Conservation (phyloP, 257 asterid genomes). For the Fraxinus quadrangulata region DNA sequence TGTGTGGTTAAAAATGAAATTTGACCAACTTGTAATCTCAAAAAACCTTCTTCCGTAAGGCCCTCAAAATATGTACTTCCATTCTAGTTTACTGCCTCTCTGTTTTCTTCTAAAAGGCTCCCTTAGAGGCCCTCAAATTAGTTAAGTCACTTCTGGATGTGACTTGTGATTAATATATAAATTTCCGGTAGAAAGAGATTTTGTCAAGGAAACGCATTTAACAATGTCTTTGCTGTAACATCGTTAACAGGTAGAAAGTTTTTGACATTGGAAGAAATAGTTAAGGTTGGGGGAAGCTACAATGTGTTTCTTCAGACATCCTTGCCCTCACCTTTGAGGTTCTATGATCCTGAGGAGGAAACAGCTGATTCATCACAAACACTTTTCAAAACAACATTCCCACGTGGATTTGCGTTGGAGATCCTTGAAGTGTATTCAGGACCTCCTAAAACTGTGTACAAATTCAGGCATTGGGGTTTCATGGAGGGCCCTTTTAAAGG, state of each 20-base stretch:
- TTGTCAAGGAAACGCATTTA: background rate
- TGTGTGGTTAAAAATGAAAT: too few relatives aligned
- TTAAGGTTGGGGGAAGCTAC: constrained; percentile 71
- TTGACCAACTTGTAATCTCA: too few relatives aligned
- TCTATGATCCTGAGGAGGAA: constrained; percentile 62
- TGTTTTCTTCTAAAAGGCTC: too few relatives aligned
- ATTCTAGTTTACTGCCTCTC: too few relatives aligned
- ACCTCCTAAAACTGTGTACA: constrained; percentile 61
- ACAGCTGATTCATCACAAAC: constrained; percentile 56
- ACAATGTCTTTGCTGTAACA: background rate
- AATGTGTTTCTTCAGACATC: constrained; percentile 70
- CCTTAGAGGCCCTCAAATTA: too few relatives aligned
- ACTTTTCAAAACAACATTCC: constrained; percentile 54
- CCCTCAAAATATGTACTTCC: too few relatives aligned
- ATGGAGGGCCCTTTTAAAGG: constrained; percentile 72
- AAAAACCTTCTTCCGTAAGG: too few relatives aligned
- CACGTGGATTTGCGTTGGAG: constrained; percentile 75
- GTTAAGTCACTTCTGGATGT: too few relatives aligned
- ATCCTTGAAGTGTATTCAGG: constrained; percentile 71
- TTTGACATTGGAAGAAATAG: constrained; percentile 41
- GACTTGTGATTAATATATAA: too few relatives aligned
- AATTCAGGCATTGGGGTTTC: constrained; percentile 84
- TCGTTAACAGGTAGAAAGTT: constrained; percentile 34
- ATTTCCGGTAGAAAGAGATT: background rate
- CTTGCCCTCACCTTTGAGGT: constrained; percentile 53